Conservation (phyloP, 495 filamentous ascomycete species). For the Hyaloscypha hepaticicola region DNA sequence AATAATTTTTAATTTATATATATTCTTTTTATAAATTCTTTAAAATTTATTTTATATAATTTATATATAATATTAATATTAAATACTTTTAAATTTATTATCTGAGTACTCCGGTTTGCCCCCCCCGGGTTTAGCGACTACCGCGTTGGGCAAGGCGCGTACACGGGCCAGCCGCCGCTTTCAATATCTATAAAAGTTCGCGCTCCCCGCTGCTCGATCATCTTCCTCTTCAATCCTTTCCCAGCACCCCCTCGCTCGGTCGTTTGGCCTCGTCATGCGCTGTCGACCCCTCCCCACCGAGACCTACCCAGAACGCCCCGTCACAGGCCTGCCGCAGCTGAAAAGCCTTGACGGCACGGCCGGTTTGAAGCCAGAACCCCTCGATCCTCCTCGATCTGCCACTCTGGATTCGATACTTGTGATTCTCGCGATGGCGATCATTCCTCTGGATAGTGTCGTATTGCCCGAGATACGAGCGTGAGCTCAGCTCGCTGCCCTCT, state of each 20-base stretch:
- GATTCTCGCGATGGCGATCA: constrained; percentile 6
- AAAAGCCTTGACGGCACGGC: constrained; percentile 21
- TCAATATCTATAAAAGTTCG: constrained; percentile 27
- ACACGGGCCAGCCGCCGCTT: constrained; percentile 28
- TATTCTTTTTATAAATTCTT: no score
- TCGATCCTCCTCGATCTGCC: constrained; percentile 18
- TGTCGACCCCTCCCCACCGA: constrained; percentile 17
- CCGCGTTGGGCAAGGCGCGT: no score
- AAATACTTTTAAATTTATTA: no score
- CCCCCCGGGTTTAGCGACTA: no score
- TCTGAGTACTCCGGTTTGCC: no score
- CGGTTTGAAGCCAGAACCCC: constrained; percentile 24
- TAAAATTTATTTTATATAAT: no score
- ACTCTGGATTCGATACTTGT: constrained; percentile 15
- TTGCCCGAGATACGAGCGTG: constrained; percentile 15
- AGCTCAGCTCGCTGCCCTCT: not conserved
- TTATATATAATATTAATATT: no score
- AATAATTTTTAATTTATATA: no score
- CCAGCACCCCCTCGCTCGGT: constrained; percentile 18
- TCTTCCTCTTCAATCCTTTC: constrained; percentile 25
- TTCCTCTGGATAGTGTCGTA: constrained; percentile 9
- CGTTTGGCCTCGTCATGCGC: constrained; percentile 16
- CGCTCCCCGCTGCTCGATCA: constrained; percentile 15
- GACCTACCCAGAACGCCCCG: constrained; percentile 7
- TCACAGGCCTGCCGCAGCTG: constrained; percentile 9